Evolutionary conservation across 1,284 basidiomycete genomes (phyloP).

Genomic region (Pseudozyma hubeiensis): DNA sequence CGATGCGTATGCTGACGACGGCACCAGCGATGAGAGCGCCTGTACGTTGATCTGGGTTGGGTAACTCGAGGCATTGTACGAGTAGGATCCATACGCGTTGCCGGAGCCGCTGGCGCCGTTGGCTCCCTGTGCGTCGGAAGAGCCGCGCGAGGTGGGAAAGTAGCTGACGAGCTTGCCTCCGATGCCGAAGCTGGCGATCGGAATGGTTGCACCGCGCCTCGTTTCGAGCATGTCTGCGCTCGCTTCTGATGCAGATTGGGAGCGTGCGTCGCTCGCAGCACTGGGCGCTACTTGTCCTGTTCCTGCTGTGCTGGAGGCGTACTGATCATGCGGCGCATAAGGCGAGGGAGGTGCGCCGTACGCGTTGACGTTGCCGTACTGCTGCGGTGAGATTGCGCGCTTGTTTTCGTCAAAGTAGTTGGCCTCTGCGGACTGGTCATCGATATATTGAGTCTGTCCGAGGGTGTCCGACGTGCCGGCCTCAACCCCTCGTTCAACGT

Average conservation of each 20-base stretch:
- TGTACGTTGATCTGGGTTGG: slow-evolving; percentile 49
- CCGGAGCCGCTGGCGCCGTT: slow-evolving; percentile 6
- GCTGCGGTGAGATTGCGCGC: slow-evolving; percentile 25
- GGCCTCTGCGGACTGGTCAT: slow-evolving; percentile 3
- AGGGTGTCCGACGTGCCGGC: slow-evolving; percentile 8
- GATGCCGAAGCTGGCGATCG: slow-evolving; percentile 62
- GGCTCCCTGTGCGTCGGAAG: slow-evolving; percentile 6
- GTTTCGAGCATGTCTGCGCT: slow-evolving; percentile 55
- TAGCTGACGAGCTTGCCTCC: slow-evolving; percentile 64
- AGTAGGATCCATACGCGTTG: slow-evolving; percentile 43
- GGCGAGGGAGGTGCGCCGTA: slow-evolving; percentile 27
- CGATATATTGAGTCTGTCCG: not conserved
- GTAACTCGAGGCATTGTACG: slow-evolving; percentile 36
- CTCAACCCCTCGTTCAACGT: not conserved
- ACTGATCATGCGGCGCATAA: slow-evolving; percentile 32
- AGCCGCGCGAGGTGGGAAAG: slow-evolving; percentile 47
- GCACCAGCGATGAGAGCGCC: slow-evolving; percentile 46
- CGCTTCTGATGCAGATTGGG: slow-evolving; percentile 23
- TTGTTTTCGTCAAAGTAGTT: slow-evolving; percentile 26
- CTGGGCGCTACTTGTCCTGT: slow-evolving; percentile 18
- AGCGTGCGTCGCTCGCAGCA: slow-evolving; percentile 20
- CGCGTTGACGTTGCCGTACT: slow-evolving; percentile 14
- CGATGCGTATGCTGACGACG: slow-evolving; percentile 54
- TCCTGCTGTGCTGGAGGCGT: slow-evolving; percentile 19
- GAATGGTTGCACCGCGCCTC: slow-evolving; percentile 52